A percentile compares a stretch with the other conserved stretches of the same genome.
phyloP scores from a whole-genome alignment of 176 grass and related monocot species.

The Ampelocalamus luodianensis region DNA sequence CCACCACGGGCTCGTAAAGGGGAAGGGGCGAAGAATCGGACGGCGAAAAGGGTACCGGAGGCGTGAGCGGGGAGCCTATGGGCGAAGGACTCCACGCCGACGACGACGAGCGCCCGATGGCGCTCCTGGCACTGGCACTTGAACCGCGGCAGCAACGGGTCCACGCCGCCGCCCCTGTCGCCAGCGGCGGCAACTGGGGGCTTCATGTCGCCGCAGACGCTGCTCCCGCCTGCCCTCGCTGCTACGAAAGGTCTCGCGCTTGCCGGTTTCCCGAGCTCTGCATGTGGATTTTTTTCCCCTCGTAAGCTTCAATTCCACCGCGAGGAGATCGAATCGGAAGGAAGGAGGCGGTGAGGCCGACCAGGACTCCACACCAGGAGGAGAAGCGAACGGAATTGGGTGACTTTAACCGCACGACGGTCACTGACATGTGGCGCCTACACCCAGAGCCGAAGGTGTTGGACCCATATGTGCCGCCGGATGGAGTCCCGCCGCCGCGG shows the following conservation, averaged over 20 bases:
- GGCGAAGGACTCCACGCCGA: slow-evolving; percentile 72
- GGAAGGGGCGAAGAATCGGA: slow-evolving; percentile 31
- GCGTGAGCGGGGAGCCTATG: slow-evolving; percentile 59
- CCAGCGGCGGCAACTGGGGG: slow-evolving; percentile 24
- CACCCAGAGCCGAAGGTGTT: accelerated
- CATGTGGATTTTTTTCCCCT: neutral
- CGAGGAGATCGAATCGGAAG: slow-evolving; percentile 11
- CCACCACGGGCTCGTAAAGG: neutral
- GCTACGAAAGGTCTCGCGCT: neutral
- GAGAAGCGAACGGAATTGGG: neutral
- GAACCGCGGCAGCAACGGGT: slow-evolving; percentile 63
- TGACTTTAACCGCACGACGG: neutral
- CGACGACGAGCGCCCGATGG: slow-evolving; percentile 62
- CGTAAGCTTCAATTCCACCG: neutral
- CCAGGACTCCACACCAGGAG: neutral
- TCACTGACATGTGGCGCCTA: slow-evolving; percentile 3
- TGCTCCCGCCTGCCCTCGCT: neutral
- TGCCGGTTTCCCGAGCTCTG: neutral
- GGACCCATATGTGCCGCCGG: neutral
- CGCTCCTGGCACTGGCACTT: slow-evolving; percentile 66
- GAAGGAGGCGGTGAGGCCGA: slow-evolving; percentile 14
- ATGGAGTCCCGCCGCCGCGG: too few relatives aligned
- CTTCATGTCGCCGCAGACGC: slow-evolving; percentile 44
- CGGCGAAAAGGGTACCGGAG: slow-evolving; percentile 41
- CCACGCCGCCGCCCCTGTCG: slow-evolving; percentile 48